Base-by-base conservation (phyloP, 2,329 filamentous ascomycete species). In the Ophiocordyceps unilateralis region DNA sequence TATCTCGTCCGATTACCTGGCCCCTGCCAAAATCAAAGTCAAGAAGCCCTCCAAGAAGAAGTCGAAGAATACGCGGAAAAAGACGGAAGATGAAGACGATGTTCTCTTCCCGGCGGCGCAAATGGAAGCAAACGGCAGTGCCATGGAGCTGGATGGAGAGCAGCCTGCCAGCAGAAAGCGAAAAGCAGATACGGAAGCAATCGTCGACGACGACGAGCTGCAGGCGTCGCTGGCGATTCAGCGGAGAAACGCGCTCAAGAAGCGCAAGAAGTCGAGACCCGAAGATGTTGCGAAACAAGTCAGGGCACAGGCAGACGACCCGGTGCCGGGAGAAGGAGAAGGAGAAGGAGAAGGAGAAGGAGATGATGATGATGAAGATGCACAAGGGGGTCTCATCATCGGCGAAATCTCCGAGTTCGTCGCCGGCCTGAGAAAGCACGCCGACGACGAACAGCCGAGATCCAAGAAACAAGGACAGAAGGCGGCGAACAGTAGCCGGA, bases 381-480 rank as follows among this genome's bases (percentile, higher is more conserved):
- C 19, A n/a, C n/a, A 39, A 21, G 64, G 63, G 24, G 89, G 87
- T 1, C 67, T 98, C 2, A 74, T 95, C n/a, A 88, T 98, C 45
- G 89, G 95, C 47, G 91, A 95, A 56, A 94, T 89, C 1, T 87
- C 87, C 0, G 88, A 94, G 53, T 98, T 98, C 53, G 83, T 98
- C 24, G 82, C 87, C 22, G 86, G 86, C 43, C 63, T 98, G 44
- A 82, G 81, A 55, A 82, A 81, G 45, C 76, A 80, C 14, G 72
- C 68, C 19, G 67, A 70, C 8, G 65, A 70, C 3, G 69, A 74
- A 44, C 66, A 69, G 14, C n/a, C 71, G 55, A 64, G 82, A 60
- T 62, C 71, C 54, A 48, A 68, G 57, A 54, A 70, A 60, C 54
- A 58, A 60, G n/a, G 32, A 5, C 26, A 55, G 48, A 42, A 43